A percentile compares a stretch with the other conserved stretches of the same genome.
Evolutionary conservation across 2,329 filamentous ascomycete species (phyloP).

Genomic region (Pestalotiopsis sp.): DNA sequence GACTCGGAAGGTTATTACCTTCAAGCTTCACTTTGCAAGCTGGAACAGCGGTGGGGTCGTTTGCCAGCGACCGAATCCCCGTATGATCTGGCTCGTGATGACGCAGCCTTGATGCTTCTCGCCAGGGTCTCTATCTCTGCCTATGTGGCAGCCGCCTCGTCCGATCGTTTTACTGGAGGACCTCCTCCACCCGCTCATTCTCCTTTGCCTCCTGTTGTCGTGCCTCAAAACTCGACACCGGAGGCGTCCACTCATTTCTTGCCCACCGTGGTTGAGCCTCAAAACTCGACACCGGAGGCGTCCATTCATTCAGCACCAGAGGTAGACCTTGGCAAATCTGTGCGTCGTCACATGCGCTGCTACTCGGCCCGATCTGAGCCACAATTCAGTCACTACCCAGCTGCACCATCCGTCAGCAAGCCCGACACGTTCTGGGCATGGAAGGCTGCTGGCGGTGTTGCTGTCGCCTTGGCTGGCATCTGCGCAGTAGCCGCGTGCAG

Average conservation of each 20-base stretch:
- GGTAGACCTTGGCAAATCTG: not conserved
- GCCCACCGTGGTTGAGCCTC: not conserved
- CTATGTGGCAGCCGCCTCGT: not conserved
- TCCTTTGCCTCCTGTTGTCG: not conserved
- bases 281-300: not conserved
- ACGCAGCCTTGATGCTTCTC: not conserved
- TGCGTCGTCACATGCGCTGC: not conserved
- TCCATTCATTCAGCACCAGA: not conserved
- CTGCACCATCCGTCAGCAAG: not conserved
- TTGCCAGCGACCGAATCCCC: not conserved
- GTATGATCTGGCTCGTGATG: not conserved
- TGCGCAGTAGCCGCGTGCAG: not conserved
- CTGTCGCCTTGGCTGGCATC: not conserved
- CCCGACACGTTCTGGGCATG: not conserved
- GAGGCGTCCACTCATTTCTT: not conserved
- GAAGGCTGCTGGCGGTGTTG: not conserved
- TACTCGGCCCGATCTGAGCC: not conserved
- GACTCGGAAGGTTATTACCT: not conserved
- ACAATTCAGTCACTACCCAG: not conserved
- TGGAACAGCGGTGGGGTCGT: not conserved
- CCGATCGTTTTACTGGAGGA: not conserved
- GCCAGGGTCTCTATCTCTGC: not conserved
- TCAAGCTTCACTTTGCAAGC: not conserved
- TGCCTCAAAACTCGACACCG: not conserved
- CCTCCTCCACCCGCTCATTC: not conserved